Evolutionary conservation across 192 early-diverging fungal genomes (phyloP).

Genomic region (Linnemannia zychae): DNA sequence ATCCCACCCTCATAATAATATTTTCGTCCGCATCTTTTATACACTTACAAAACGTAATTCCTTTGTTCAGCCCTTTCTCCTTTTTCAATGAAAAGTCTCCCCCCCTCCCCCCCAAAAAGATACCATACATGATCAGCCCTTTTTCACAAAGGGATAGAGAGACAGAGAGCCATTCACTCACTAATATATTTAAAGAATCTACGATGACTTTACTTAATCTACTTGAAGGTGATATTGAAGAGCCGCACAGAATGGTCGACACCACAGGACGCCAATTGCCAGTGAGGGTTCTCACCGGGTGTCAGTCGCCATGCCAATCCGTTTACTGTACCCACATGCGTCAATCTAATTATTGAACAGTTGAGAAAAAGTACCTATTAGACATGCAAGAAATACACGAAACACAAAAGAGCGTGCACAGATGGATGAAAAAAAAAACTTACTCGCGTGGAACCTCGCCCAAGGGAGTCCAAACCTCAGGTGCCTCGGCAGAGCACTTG

Average conservation of each 20-base stretch:
- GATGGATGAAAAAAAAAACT: slow-evolving; percentile 18
- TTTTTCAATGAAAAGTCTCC: background rate
- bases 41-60: background rate
- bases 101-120: background rate
- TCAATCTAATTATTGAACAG: too few species aligned
- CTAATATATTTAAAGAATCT: too few species aligned
- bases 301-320: slow-evolving; percentile 76
- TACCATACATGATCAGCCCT: background rate
- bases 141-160: background rate
- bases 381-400: background rate
- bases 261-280: slow-evolving; percentile 77
- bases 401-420: background rate
- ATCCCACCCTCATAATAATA: background rate
- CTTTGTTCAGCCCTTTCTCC: background rate
- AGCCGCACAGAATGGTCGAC: slow-evolving; percentile 84
- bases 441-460: slow-evolving; percentile 61
- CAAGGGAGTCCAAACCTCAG: slow-evolving; percentile 55
- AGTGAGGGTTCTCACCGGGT: slow-evolving; percentile 9
- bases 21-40: background rate
- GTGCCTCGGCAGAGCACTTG: slow-evolving; percentile 23
- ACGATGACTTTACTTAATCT: background rate
- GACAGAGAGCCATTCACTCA: too few species aligned
- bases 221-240: slow-evolving; percentile 59
- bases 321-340: slow-evolving; percentile 69
- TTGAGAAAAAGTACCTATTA: slow-evolving; percentile 13